Conservation (phyloP, 371 early-diverging fungal species). For the Synchytrium microbalum region DNA sequence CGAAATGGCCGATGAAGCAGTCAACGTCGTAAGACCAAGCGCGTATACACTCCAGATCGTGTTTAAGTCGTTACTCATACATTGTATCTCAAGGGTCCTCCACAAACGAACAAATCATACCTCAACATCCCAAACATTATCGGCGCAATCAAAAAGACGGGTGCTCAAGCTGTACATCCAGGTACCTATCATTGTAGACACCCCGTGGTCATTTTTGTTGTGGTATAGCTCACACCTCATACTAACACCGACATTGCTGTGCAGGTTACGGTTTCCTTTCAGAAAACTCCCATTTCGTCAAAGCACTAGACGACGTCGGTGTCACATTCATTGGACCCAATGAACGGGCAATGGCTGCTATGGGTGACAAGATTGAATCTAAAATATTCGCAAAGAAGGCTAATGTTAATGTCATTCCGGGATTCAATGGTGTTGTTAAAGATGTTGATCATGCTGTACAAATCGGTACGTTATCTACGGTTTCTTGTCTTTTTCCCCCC, state of each 20-base stretch:
- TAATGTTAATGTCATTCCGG: conserved; percentile 80
- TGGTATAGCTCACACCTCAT: too few species aligned
- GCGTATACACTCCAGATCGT: neutral
- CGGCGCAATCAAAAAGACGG: conserved; percentile 67
- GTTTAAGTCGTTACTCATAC: neutral
- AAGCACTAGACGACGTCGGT: conserved; percentile 57
- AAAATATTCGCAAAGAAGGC: conserved; percentile 82
- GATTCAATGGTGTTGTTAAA: conserved; percentile 78
- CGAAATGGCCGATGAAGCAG: conserved; percentile 86
- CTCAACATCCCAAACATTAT: conserved; percentile 78
- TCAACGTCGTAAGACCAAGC: conserved; percentile 49
- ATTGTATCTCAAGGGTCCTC: too few species aligned
- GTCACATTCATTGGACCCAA: conserved; percentile 89
- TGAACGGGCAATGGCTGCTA: conserved; percentile 70
- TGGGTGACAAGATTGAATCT: conserved; percentile 90
- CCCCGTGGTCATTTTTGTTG: neutral
- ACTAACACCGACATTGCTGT: conserved; percentile 8
- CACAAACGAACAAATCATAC: conserved; percentile 80
- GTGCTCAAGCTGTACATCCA: conserved; percentile 89
- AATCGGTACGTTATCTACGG: conserved; percentile 42
- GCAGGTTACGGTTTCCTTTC: conserved; percentile 96
- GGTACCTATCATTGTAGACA: too few species aligned
- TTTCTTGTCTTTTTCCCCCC: neutral
- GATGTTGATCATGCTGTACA: conserved; percentile 60
- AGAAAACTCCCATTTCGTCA: conserved; percentile 89